phyloP scores from a whole-genome alignment of 495 filamentous ascomycete genomes.

The Pyrenopolyporus hunteri region DNA sequence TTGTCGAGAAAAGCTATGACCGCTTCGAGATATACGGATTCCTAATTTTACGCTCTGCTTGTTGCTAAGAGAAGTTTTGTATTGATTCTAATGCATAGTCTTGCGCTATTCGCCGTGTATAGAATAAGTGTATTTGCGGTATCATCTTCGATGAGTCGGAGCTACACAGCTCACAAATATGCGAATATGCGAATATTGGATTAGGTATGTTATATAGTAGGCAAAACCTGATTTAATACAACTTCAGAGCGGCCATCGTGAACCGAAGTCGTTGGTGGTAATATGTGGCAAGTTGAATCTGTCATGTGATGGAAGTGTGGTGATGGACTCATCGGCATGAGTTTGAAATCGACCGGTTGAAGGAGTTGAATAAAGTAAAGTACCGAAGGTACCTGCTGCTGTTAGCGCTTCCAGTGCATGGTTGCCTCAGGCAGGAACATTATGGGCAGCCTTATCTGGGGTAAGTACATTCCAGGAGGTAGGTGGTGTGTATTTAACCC shows the following conservation, averaged over 20 bases:
- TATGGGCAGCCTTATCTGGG: too few relatives aligned
- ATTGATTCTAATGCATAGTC: slow-evolving; percentile 37
- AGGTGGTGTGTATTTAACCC: too few relatives aligned
- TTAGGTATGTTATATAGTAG: not conserved
- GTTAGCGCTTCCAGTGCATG: too few relatives aligned
- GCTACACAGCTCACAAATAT: slow-evolving; percentile 27
- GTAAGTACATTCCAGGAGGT: too few relatives aligned
- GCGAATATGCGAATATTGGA: not conserved
- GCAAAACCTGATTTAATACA: slow-evolving; percentile 9
- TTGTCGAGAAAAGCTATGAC: not conserved
- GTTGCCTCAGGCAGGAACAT: too few relatives aligned
- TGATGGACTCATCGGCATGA: slow-evolving; percentile 20
- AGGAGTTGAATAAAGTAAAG: not conserved
- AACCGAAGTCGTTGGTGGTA: slow-evolving; percentile 3
- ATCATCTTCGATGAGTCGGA: slow-evolving; percentile 61
- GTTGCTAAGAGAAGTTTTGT: slow-evolving; percentile 17
- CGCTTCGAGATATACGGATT: not conserved
- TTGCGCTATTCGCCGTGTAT: slow-evolving; percentile 40
- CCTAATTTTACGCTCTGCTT: slow-evolving; percentile 18
- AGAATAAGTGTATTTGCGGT: slow-evolving; percentile 56
- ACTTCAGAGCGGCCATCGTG: slow-evolving; percentile 27
- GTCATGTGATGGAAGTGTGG: slow-evolving; percentile 15
- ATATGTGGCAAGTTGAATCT: not conserved
- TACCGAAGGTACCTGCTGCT: not conserved
- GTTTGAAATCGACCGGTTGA: slow-evolving; percentile 2